A percentile compares a stretch with the other conserved stretches of the same genome.
Evolutionary conservation across 208 protist species (phyloP).

Genomic region (Leishmania aethiopica): DNA sequence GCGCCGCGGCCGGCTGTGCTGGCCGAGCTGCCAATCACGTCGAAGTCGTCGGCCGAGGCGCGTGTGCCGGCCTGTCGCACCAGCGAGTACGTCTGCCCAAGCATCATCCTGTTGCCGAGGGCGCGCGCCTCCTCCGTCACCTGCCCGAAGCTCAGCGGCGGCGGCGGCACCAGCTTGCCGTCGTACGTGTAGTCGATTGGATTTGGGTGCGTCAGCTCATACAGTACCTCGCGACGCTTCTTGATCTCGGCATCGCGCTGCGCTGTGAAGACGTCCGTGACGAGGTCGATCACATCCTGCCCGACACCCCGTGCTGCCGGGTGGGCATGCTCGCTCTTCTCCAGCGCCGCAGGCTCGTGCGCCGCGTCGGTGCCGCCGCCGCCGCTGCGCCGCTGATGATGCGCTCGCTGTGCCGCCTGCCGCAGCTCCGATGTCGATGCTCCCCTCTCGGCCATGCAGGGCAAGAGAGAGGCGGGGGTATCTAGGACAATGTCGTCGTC

Average conservation of each 20-base stretch:
- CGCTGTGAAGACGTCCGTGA: constrained; percentile 82
- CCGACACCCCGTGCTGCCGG: constrained; percentile 66
- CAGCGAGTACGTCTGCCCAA: constrained; percentile 76
- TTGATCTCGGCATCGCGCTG: constrained; percentile 62
- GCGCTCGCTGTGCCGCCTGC: background rate
- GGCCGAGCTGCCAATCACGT: background rate
- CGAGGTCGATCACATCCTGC: constrained; percentile 82
- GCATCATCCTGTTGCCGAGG: constrained; percentile 75
- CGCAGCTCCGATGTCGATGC: constrained; percentile 4
- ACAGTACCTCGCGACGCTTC: constrained; percentile 73
- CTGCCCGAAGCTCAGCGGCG: constrained; percentile 85
- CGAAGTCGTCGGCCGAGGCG: constrained; percentile 35
- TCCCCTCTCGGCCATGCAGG: constrained; percentile 8
- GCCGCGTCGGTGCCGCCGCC: background rate
- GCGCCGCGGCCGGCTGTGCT: background rate
- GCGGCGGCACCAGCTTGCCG: constrained; percentile 84
- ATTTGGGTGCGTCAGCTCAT: constrained; percentile 84
- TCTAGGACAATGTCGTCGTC: constrained; percentile 65
- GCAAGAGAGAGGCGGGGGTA: constrained; percentile 38
- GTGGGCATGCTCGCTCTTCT: constrained; percentile 31
- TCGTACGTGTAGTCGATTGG: constrained; percentile 87
- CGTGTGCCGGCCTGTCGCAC: constrained; percentile 69
- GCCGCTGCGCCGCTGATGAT: background rate
- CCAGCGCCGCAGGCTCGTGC: constrained; percentile 21
- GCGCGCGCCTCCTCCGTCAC: constrained; percentile 67